Base-by-base conservation (phyloP, 352 stramenopile species). In the Pythium aristosporum region DNA sequence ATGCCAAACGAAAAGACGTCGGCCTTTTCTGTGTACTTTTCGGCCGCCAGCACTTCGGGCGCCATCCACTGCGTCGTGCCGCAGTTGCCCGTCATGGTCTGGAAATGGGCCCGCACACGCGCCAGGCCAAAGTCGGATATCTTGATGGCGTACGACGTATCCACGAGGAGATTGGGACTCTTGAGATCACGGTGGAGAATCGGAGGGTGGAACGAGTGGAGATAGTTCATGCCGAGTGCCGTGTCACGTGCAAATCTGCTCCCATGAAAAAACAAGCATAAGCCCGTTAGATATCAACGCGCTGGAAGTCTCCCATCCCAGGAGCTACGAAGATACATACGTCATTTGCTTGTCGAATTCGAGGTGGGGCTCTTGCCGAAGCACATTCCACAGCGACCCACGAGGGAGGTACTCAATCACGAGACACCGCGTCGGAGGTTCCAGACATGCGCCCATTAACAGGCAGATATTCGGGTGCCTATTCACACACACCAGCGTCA, bases 101-200 rank as follows among this genome's bases (percentile, higher is more conserved):
- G 83, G 63, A 93, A 91, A 63, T 93, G 83, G 28, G 87, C 83
- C 18, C 85, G 80, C 56, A 94, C 83, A 32, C 87, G 83, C 8
- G 83, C 82, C 39, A 96, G 73, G 2, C 87, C 87, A 77, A 96
- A 96, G 74, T 96, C 87, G n/a, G 85, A 93, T 57, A 96, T 93
- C 74, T 96, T 96, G 73, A 93, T 85, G 36, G 77, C 74, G 63
- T 89, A 96, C 20, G 80, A 87, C 21, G 74, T 77, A 51, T 92
- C 80, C 8, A 94, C 82, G 25, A 96, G 72, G 44, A 96, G 61
- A 48, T 96, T 96, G 13, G 84, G 85, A 61, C 83, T 93, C 73
- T 96, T 96, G 54, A 96, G 74, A 61, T 96, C 87, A 28, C 87
- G 87, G 71, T 96, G 87, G 39, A 96, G 68, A 54, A 96, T 96